Percentiles rank a stretch among this genome's conserved stretches.
phyloP scores from a whole-genome alignment of 371 early-diverging fungal species.

The Parasitella parasitica region DNA sequence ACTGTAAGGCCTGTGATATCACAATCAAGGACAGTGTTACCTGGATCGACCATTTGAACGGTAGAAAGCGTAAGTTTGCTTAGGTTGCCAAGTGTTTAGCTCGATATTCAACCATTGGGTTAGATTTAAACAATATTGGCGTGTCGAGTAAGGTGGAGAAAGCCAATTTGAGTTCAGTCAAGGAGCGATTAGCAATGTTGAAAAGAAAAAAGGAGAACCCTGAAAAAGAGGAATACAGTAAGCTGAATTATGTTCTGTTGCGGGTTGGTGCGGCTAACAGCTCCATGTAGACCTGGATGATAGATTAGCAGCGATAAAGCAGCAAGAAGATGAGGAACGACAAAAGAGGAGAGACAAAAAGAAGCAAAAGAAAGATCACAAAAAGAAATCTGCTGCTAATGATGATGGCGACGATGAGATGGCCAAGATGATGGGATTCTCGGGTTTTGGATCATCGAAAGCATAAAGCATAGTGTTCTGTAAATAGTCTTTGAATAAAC shows the following conservation, averaged over 20 bases:
- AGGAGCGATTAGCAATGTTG: slow-evolving; percentile 52
- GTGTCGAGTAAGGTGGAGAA: slow-evolving; percentile 78
- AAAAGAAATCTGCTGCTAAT: slow-evolving; percentile 40
- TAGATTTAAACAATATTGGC: slow-evolving; percentile 61
- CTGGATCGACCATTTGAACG: slow-evolving; percentile 91
- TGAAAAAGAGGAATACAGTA: slow-evolving; percentile 55
- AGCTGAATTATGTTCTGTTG: neutral
- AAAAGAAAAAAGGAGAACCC: slow-evolving; percentile 60
- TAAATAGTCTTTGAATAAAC: neutral
- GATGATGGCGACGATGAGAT: slow-evolving; percentile 37
- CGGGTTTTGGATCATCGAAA: slow-evolving; percentile 50
- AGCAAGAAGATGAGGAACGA: slow-evolving; percentile 55
- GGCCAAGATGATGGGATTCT: slow-evolving; percentile 55
- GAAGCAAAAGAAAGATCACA: slow-evolving; percentile 50
- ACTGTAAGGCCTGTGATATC: slow-evolving; percentile 87
- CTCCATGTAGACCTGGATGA: slow-evolving; percentile 53
- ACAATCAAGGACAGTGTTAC: slow-evolving; percentile 83
- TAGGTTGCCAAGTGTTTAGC: neutral
- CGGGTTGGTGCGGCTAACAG: too few relatives aligned
- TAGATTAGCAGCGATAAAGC: slow-evolving; percentile 44
- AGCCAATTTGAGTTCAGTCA: slow-evolving; percentile 50
- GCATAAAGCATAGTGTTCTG: slow-evolving; percentile 9
- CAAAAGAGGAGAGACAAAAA: slow-evolving; percentile 48
- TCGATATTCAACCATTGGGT: neutral
- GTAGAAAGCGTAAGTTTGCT: slow-evolving; percentile 72